Evolutionary conservation across 2,329 filamentous ascomycete genomes (phyloP).

Genomic region (Colletotrichum lindemuthianum): DNA sequence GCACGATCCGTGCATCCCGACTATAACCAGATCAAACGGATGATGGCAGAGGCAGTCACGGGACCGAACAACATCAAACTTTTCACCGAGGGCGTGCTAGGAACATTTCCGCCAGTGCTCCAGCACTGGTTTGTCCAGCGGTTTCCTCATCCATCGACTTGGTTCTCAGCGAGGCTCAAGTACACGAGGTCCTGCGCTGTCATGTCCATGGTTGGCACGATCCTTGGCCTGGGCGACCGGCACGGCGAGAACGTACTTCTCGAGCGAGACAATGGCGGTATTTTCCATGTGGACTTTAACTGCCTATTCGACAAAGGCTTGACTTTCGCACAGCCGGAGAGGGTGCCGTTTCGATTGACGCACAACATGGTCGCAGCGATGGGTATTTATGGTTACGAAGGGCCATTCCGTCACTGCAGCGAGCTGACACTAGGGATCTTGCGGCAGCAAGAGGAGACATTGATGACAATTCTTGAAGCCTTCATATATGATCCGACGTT

Average conservation of each 20-base stretch:
- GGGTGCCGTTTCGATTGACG: constrained; percentile 94
- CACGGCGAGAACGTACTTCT: constrained; percentile 98
- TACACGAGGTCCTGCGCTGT: constrained; percentile 96
- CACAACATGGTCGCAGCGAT: constrained; percentile 99
- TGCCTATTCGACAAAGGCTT: constrained; percentile 98
- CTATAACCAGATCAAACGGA: constrained; percentile 72
- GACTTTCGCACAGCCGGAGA: constrained; percentile 93
- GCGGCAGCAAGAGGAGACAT: constrained; percentile 90
- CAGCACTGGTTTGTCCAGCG: constrained; percentile 96
- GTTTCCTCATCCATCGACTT: constrained; percentile 90
- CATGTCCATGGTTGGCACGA: constrained; percentile 99
- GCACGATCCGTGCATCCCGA: constrained; percentile 77
- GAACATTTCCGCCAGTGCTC: constrained; percentile 82
- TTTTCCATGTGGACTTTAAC: constrained; percentile 99
- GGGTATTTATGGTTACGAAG: constrained; percentile 93
- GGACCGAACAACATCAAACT: constrained; percentile 70
- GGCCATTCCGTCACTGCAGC: constrained; percentile 89
- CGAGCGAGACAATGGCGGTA: constrained; percentile 91
- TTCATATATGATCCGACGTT: constrained; percentile 98
- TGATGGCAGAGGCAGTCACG: constrained; percentile 71
- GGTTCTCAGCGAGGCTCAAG: constrained; percentile 87
- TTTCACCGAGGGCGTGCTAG: constrained; percentile 74
- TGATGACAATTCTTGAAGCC: constrained; percentile 97
- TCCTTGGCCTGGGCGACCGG: constrained; percentile 90
- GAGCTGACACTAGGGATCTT: constrained; percentile 88